phyloP scores from a whole-genome alignment of 2,329 filamentous ascomycete genomes.

The Ophiostoma montium region DNA sequence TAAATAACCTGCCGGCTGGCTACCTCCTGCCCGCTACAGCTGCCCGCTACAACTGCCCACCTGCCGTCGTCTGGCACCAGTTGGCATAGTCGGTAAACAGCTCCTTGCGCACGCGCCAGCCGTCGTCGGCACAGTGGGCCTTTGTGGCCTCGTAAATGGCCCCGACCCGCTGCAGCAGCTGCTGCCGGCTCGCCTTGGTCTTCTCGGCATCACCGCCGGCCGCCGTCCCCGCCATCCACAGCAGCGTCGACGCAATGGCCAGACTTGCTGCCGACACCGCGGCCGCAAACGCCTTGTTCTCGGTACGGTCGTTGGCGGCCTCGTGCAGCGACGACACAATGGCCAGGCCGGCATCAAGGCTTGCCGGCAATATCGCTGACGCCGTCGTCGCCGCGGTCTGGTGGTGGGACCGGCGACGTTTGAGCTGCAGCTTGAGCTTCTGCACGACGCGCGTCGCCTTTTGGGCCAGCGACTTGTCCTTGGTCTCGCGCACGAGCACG shows the following conservation, averaged over 20 bases:
- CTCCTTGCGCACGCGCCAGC: slow-evolving; percentile 44
- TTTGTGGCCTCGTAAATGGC: slow-evolving; percentile 51
- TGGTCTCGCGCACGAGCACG: slow-evolving; percentile 61
- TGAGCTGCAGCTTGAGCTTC: slow-evolving; percentile 54
- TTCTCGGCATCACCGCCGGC: neutral
- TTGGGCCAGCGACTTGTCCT: slow-evolving; percentile 58
- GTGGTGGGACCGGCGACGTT: slow-evolving; percentile 36
- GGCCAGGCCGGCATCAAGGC: slow-evolving; percentile 29
- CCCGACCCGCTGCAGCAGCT: slow-evolving; percentile 37
- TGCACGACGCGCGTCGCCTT: slow-evolving; percentile 61
- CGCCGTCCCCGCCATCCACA: slow-evolving; percentile 38
- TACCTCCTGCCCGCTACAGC: too few relatives aligned
- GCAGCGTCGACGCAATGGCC: slow-evolving; percentile 48
- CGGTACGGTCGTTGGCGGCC: slow-evolving; percentile 43
- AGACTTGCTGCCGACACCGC: slow-evolving; percentile 62
- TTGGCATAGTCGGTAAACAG: slow-evolving; percentile 65
- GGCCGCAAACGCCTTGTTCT: slow-evolving; percentile 50
- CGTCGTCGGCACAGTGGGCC: slow-evolving; percentile 42
- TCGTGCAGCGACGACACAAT: slow-evolving; percentile 59
- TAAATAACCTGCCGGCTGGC: too few relatives aligned
- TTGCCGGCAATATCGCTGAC: slow-evolving; percentile 22
- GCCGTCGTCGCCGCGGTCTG: slow-evolving; percentile 17
- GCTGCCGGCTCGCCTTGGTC: slow-evolving; percentile 26
- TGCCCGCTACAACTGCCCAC: too few relatives aligned
- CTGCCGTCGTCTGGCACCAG: slow-evolving; percentile 33